These are phyloP conservation scores for Neurospora cerealis DNA, from an alignment of 495 filamentous ascomycete species.

Conservation along the genomic window DNA sequence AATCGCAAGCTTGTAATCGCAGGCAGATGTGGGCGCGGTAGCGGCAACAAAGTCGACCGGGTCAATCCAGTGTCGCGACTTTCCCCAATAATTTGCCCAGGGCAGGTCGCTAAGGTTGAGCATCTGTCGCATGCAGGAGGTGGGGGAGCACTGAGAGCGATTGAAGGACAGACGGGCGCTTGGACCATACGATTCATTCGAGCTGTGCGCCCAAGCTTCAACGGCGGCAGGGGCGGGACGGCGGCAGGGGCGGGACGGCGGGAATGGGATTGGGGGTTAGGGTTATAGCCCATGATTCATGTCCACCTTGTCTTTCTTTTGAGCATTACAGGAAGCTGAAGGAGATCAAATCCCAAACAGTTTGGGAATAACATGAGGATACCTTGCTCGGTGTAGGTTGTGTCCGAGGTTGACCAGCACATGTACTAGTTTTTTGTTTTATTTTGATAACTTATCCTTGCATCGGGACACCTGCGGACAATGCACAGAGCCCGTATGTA, in stretches of 20 bases:
- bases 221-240: not conserved
- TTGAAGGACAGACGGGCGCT: not conserved
- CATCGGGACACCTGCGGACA: not conserved
- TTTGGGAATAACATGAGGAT: not conserved
- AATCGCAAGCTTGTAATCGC: not conserved
- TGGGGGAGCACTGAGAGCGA: not conserved
- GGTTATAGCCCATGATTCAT: not conserved
- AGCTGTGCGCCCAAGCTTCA: not conserved
- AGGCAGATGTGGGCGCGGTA: not conserved
- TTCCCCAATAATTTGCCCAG: slow-evolving; percentile 5
- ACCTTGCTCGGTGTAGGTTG: not conserved
- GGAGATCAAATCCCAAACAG: not conserved
- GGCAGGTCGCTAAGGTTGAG: not conserved
- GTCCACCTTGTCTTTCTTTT: not conserved
- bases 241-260: not conserved
- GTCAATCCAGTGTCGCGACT: not conserved
- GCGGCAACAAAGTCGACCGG: not conserved
- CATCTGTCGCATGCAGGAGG: slow-evolving; percentile 1
- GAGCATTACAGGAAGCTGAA: not conserved
- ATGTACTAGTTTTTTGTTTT: not conserved
- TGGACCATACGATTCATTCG: not conserved
- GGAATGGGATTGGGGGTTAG: not conserved
- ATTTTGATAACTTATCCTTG: not conserved
- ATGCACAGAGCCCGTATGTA: not conserved
- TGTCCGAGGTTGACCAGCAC: not conserved